Base-by-base conservation (phyloP, 805 yeast genomes). In the Naumovozyma castellii region DNA sequence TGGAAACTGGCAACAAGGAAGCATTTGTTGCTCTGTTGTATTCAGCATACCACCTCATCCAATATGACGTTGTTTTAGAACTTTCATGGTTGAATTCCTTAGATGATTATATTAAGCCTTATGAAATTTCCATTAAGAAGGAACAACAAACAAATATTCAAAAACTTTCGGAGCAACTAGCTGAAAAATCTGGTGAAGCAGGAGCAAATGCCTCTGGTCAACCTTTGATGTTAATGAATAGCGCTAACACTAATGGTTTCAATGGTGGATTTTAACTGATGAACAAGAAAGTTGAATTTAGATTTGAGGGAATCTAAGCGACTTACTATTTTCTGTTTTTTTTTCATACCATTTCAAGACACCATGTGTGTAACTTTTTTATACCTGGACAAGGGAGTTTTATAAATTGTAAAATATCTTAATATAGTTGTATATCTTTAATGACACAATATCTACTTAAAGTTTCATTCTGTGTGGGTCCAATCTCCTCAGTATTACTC, bases 1-100 rank as follows among this genome's bases (percentile, higher is more conserved):
- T 92, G 44, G 97, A 90, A 54, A 85, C 94, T 31, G 97, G 95
- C 51, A 92, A 92, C 68, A 86, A 81, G 64, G 98, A 92, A 69
- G 84, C 95, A 54, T 84, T 86, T 59, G 82, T 87, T 54, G 97
- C 95, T 4, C 75, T 88, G 45, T 72, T 92, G 56, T 92, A 81
- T 67, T 69, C 85, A 4, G 84, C 94, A 55, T 92, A 92, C 62
- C 84, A 81, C 38, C 68, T 80, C 56, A 70, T 92, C 49, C 76
- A 76, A 39, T 78, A 76, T 49, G 98, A 92, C 56, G 79, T 80
- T 54, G 95, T 90, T 16, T 65, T 82, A 50, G 98, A 92, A 63
- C 67, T 87, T 49, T 73, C 94, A 27, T 92, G 99, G 98, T 71
- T 94, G 59, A 82, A 86, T 64, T 74, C 75, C 49, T 75, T 92